These are phyloP conservation scores for Cercophora samala DNA, from an alignment of 495 filamentous ascomycete genomes.

Conservation along the genomic window DNA sequence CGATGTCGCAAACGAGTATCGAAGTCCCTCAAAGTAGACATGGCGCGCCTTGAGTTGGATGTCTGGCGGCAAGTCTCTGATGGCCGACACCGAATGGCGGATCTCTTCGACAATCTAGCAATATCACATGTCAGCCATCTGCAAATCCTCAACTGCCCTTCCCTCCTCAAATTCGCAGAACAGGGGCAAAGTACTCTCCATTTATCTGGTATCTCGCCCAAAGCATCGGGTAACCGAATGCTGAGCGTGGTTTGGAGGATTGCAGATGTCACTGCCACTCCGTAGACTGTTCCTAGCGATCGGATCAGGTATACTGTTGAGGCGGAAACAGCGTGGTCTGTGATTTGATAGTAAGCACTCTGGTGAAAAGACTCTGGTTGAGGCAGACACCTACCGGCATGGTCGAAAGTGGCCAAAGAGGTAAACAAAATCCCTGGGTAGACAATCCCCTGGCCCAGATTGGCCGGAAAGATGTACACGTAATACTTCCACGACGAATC, in stretches of 20 bases:
- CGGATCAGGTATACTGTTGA: constrained; percentile 63
- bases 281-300: constrained; percentile 61
- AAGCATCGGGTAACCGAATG: constrained; percentile 52
- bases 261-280: constrained; percentile 59
- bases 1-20: constrained; percentile 53
- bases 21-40: constrained; percentile 59
- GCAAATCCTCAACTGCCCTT: not conserved
- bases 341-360: not conserved
- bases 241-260: constrained; percentile 63
- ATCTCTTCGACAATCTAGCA: constrained; percentile 57
- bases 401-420: constrained; percentile 60
- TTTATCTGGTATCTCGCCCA: constrained; percentile 63
- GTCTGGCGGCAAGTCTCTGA: constrained; percentile 53
- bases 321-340: constrained; percentile 63
- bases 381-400: constrained; percentile 46
- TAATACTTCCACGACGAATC: constrained; percentile 62
- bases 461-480: constrained; percentile 61
- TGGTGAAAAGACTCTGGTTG: not conserved
- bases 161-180: constrained; percentile 8
- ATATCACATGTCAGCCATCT: not conserved
- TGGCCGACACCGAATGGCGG: constrained; percentile 56
- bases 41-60: constrained; percentile 56
- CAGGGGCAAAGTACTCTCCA: constrained; percentile 56
- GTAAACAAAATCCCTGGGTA: constrained; percentile 63
- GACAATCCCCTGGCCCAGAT: constrained; percentile 61